A percentile compares a stretch with the other conserved stretches of the same genome.
phyloP scores from a whole-genome alignment of 345 rosid genomes.

The Odontarrhena argentea region DNA sequence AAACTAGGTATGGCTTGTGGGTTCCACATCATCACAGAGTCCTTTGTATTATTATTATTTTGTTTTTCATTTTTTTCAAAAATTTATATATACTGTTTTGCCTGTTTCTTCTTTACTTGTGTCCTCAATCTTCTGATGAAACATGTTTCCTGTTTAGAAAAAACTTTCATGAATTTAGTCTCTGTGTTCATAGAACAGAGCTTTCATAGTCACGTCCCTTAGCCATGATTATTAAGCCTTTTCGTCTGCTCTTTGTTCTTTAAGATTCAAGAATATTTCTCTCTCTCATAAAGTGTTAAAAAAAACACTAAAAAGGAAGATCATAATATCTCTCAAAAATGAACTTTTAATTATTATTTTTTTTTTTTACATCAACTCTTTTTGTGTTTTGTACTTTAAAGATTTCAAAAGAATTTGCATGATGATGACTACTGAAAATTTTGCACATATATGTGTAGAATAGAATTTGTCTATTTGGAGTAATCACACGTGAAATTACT shows the following conservation, averaged over 20 bases:
- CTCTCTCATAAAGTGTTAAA: too few relatives aligned
- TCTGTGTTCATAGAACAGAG: constrained; percentile 3
- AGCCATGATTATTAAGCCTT: constrained; percentile 37
- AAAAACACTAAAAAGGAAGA: too few relatives aligned
- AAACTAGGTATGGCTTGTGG: constrained; percentile 57
- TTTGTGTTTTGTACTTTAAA: too few relatives aligned
- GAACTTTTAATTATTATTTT: too few relatives aligned
- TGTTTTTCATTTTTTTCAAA: neutral
- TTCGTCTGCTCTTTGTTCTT: constrained; percentile 29
- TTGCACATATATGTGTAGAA: too few relatives aligned
- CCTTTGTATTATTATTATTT: too few relatives aligned
- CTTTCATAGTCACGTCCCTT: constrained; percentile 39
- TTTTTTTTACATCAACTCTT: too few relatives aligned
- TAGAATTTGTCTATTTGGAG: too few relatives aligned
- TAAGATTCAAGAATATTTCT: neutral
- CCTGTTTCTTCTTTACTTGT: constrained; percentile 14
- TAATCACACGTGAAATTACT: too few relatives aligned
- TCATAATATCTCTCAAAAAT: too few relatives aligned
- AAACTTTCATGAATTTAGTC: constrained; percentile 26
- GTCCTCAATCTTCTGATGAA: constrained; percentile 37
- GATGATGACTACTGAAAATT: too few relatives aligned
- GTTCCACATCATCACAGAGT: constrained; percentile 43
- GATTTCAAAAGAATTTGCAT: too few relatives aligned
- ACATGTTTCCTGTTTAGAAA: constrained; percentile 30
- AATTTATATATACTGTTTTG: neutral